phyloP scores from a whole-genome alignment of 352 stramenopile species.

The Phytophthora meadii region DNA sequence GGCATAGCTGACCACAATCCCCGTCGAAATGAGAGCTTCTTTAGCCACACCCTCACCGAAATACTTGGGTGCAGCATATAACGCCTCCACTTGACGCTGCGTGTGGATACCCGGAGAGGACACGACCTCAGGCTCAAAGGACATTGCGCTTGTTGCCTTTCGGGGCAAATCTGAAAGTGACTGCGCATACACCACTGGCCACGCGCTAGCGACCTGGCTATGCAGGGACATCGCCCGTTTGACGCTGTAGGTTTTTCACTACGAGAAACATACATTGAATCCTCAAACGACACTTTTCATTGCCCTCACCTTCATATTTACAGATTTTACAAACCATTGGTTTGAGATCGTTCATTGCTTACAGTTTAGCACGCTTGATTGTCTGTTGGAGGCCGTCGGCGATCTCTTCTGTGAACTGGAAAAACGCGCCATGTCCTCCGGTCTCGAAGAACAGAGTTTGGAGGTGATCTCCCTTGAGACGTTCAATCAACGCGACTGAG shows the following conservation, averaged over 20 bases:
- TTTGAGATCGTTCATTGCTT: constrained; percentile 5
- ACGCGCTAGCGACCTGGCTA: constrained; percentile 37
- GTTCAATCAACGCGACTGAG: constrained; percentile 36
- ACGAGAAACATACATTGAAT: too few species aligned
- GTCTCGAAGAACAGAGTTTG: constrained; percentile 41
- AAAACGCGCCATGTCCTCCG: constrained; percentile 41
- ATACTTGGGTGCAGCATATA: constrained; percentile 53
- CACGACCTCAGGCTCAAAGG: constrained; percentile 31
- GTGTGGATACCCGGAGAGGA: constrained; percentile 41
- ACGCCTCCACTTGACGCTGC: constrained; percentile 58
- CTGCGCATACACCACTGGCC: constrained; percentile 24
- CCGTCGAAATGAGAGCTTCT: constrained; percentile 41
- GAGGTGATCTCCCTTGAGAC: constrained; percentile 37
- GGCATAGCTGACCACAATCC: constrained; percentile 60
- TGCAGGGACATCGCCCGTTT: neutral
- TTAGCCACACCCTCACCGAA: constrained; percentile 34
- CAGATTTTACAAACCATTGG: neutral
- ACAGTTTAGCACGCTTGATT: constrained; percentile 38
- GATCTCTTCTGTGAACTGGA: constrained; percentile 49
- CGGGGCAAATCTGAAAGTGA: constrained; percentile 27
- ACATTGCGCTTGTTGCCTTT: constrained; percentile 22
- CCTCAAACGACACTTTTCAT: too few species aligned
- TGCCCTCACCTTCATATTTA: neutral
- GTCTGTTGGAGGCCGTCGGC: constrained; percentile 35
- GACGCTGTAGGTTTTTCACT: too few species aligned